Evolutionary conservation across 257 asterid species (phyloP).

Genomic region (Scutellaria barbata): DNA sequence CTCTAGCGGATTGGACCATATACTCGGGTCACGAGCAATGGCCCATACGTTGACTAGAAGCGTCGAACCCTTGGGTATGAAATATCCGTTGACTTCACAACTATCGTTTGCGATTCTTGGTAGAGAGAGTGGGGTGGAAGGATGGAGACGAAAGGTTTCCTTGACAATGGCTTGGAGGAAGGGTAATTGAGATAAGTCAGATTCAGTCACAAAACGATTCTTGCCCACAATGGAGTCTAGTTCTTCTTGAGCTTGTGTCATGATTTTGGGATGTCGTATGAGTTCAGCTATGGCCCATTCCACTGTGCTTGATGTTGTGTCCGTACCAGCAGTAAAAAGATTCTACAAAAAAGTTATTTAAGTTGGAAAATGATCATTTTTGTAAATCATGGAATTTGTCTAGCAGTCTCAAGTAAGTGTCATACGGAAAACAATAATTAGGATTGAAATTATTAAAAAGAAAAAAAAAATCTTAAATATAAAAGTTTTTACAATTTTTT

Average conservation of each 20-base stretch:
- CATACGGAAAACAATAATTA: no score
- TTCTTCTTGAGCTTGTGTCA: constrained; percentile 62
- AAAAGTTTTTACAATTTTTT: no score
- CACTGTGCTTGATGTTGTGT: constrained; percentile 84
- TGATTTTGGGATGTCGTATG: constrained; percentile 57
- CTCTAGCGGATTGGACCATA: constrained; percentile 69
- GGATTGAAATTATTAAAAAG: no score
- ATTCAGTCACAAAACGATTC: constrained; percentile 59
- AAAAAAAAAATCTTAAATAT: no score
- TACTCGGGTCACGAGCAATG: constrained; percentile 71
- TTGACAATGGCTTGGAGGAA: constrained; percentile 73
- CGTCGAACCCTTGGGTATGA: constrained; percentile 73
- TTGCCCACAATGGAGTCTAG: constrained; percentile 63
- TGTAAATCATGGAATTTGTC: neutral
- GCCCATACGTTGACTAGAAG: constrained; percentile 90
- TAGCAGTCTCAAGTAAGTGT: neutral
- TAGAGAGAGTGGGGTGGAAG: constrained; percentile 90
- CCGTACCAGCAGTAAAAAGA: constrained; percentile 77
- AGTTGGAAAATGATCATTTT: neutral
- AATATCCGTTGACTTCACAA: constrained; percentile 73
- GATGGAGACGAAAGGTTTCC: constrained; percentile 84
- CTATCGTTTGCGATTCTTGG: constrained; percentile 71
- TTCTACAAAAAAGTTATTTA: constrained; percentile 45
- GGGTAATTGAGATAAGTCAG: constrained; percentile 57
- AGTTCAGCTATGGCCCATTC: constrained; percentile 92